A percentile compares a stretch with the other conserved stretches of the same genome.
These are phyloP conservation scores for Dipodascus albidus DNA, from an alignment of 805 yeast species.

Conservation along the genomic window DNA sequence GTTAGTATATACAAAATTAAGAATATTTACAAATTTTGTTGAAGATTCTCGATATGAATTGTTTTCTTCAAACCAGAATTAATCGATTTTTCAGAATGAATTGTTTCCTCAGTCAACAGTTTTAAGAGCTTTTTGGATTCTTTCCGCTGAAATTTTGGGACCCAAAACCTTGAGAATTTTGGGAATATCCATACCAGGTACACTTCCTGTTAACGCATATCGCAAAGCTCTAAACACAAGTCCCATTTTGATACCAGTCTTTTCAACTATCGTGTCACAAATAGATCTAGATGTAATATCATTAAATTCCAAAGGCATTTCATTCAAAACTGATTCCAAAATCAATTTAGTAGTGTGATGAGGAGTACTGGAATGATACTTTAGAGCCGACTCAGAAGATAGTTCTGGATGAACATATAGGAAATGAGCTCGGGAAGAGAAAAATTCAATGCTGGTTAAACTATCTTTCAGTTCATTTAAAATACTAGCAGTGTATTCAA, in stretches of 20 bases:
- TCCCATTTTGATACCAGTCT: constrained; percentile 1
- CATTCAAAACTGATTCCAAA: not conserved
- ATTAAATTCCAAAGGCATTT: not conserved
- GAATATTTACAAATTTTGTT: too few relatives aligned
- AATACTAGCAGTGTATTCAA: constrained; percentile 28
- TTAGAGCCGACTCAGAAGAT: not conserved
- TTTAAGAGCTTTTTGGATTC: constrained; percentile 4
- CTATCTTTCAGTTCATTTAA: constrained; percentile 37
- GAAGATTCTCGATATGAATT: too few relatives aligned
- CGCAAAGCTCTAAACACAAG: constrained; percentile 46
- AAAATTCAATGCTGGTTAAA: constrained; percentile 43
- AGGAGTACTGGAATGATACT: not conserved
- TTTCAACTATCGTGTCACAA: not conserved
- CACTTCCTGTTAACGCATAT: constrained; percentile 57
- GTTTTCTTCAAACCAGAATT: constrained; percentile 20
- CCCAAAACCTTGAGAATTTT: constrained; percentile 43
- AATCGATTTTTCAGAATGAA: constrained; percentile 19
- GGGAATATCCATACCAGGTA: constrained; percentile 60
- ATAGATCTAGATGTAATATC: not conserved
- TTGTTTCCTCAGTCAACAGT: constrained; percentile 13
- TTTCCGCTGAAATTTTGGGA: constrained; percentile 17
- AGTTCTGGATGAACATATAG: not conserved
- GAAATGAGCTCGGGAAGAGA: constrained; percentile 30
- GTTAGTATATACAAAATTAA: not conserved
- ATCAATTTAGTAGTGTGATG: not conserved